A percentile compares a stretch with the other conserved stretches of the same genome.
phyloP scores from a whole-genome alignment of 164 flowering plant genomes.

The Vitis rupestris region DNA sequence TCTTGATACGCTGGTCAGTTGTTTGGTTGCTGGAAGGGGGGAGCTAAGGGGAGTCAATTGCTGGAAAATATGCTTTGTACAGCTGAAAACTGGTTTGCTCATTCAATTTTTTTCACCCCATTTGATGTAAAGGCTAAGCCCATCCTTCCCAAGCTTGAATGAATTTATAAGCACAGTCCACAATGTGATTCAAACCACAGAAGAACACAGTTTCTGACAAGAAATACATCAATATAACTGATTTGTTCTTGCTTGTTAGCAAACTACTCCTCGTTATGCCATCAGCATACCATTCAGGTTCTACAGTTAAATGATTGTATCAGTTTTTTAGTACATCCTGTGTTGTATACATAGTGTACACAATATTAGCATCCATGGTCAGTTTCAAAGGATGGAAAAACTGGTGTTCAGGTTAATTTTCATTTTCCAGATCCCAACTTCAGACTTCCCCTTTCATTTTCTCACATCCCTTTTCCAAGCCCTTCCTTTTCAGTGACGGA shows the following conservation, averaged over 20 bases:
- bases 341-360: too few relatives aligned
- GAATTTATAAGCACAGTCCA: not conserved
- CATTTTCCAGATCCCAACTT: too few relatives aligned
- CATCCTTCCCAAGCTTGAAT: not conserved
- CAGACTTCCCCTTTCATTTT: too few relatives aligned
- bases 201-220: slow-evolving; percentile 1
- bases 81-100: slow-evolving; percentile 9
- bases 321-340: too few relatives aligned
- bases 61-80: slow-evolving; percentile 12
- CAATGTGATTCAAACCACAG: not conserved
- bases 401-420: too few relatives aligned
- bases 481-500: too few relatives aligned
- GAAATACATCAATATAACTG: not conserved
- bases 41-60: not conserved
- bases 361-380: too few relatives aligned
- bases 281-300: not conserved
- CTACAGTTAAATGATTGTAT: too few relatives aligned
- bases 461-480: too few relatives aligned
- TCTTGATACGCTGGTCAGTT: not conserved
- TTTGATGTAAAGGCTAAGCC: slow-evolving; percentile 3
- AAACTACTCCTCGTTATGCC: not conserved
- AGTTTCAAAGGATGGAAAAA: too few relatives aligned
- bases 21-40: not conserved
- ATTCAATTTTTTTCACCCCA: slow-evolving; percentile 1
- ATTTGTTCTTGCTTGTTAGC: not conserved